Conservation (phyloP, 2,329 filamentous ascomycete species). For the Neonectria neomacrospora region DNA sequence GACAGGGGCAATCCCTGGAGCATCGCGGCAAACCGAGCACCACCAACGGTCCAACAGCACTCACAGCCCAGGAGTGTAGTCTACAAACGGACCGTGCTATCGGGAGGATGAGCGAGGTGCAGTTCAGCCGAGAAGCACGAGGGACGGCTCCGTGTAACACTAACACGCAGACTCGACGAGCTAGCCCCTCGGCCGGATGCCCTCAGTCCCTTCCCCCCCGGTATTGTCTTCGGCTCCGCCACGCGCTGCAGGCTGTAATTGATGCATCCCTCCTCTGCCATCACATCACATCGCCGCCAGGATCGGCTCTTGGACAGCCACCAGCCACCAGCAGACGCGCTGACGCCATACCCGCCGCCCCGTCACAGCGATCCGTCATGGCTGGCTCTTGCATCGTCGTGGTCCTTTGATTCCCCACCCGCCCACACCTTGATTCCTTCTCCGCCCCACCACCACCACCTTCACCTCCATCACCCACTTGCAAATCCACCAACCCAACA, state of each 20-base stretch:
- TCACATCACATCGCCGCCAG: constrained; percentile 20
- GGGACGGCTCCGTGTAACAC: neutral
- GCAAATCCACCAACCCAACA: constrained; percentile 6
- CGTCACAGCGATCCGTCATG: constrained; percentile 3
- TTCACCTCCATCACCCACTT: neutral
- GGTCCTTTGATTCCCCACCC: neutral
- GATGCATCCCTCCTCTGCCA: constrained; percentile 23
- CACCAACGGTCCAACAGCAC: neutral
- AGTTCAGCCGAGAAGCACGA: neutral
- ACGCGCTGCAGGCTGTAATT: constrained; percentile 12
- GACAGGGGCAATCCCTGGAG: constrained; percentile 11
- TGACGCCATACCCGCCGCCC: constrained; percentile 43
- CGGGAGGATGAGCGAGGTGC: neutral
- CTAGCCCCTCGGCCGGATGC: constrained; percentile 10
- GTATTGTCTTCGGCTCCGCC: constrained; percentile 17
- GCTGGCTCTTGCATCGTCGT: constrained; percentile 5
- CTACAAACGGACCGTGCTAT: neutral
- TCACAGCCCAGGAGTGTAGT: neutral
- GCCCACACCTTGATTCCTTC: constrained; percentile 2
- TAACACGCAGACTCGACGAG: neutral
- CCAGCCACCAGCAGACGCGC: constrained; percentile 42
- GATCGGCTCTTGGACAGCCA: constrained; percentile 34
- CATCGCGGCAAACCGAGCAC: constrained; percentile 24
- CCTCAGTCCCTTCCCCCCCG: constrained; percentile 2
- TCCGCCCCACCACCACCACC: constrained; percentile 3